Evolutionary conservation across 2,329 filamentous ascomycete genomes (phyloP).

Genomic region (Botrytis byssoidea): DNA sequence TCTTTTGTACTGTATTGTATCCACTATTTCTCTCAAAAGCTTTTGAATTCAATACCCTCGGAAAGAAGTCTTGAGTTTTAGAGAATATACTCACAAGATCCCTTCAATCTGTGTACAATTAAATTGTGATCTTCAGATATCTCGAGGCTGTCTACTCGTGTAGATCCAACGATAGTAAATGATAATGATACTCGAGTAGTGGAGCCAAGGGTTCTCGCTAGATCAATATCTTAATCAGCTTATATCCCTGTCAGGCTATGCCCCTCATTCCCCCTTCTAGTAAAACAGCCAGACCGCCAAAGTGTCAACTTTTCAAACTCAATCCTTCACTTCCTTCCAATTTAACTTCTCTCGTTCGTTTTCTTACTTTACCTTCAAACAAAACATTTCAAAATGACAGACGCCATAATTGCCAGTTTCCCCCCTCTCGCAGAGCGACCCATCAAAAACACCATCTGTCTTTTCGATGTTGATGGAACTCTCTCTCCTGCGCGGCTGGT

Average conservation of each 20-base stretch:
- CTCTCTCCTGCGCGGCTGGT: slow-evolving; percentile 80
- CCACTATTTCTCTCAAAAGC: not conserved
- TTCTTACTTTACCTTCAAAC: not conserved
- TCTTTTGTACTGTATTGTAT: not conserved
- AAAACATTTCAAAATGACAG: slow-evolving; percentile 5
- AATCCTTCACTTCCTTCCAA: not conserved
- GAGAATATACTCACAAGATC: not conserved
- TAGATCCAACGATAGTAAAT: not conserved
- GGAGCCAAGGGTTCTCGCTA: slow-evolving; percentile 9
- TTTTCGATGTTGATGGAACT: slow-evolving; percentile 96
- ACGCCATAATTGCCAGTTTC: slow-evolving; percentile 32
- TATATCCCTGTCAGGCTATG: not conserved
- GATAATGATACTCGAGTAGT: not conserved
- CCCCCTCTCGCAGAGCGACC: slow-evolving; percentile 80
- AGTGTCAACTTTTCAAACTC: slow-evolving; percentile 10
- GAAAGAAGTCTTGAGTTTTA: not conserved
- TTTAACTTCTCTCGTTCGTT: not conserved
- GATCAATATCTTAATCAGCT: not conserved
- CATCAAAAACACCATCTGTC: slow-evolving; percentile 86
- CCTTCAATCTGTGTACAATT: not conserved
- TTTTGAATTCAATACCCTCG: not conserved
- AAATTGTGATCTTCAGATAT: not conserved
- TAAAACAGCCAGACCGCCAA: slow-evolving; percentile 13
- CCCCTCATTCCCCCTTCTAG: slow-evolving; percentile 7
- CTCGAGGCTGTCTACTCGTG: not conserved